Conservation (phyloP, 371 early-diverging fungal species). For the Parasitella parasitica region DNA sequence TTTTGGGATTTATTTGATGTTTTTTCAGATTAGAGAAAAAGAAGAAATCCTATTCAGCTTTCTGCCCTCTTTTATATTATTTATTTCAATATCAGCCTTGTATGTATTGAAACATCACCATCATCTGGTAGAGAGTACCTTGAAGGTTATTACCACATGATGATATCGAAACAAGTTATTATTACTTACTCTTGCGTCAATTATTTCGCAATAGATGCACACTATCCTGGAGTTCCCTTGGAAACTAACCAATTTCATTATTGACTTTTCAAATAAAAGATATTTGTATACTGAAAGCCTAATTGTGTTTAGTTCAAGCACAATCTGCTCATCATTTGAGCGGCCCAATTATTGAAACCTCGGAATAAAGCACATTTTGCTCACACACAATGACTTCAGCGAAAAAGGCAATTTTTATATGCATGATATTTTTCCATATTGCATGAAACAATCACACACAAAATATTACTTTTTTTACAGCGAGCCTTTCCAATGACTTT, state of each 20-base stretch:
- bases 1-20: conserved; percentile 3
- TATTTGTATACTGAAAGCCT: background rate
- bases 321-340: background rate
- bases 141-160: conserved; percentile 14
- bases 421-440: too few relatives aligned
- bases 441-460: too few relatives aligned
- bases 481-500: too few relatives aligned
- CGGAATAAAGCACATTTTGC: background rate
- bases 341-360: background rate
- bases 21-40: background rate
- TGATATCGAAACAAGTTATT: background rate
- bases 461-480: too few relatives aligned
- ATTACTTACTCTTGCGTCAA: background rate
- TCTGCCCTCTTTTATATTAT: background rate
- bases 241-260: too few relatives aligned
- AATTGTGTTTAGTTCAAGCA: background rate
- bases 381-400: background rate
- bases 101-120: background rate
- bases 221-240: background rate
- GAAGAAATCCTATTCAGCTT: background rate
- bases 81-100: background rate
- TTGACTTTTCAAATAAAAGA: background rate
- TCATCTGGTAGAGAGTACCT: conserved; percentile 12
- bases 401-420: background rate
- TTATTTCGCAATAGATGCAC: background rate